Percentiles rank a stretch among this genome's conserved stretches.
Evolutionary conservation across 2,329 filamentous ascomycete genomes (phyloP).

Genomic region (Akanthomyces lecanii): DNA sequence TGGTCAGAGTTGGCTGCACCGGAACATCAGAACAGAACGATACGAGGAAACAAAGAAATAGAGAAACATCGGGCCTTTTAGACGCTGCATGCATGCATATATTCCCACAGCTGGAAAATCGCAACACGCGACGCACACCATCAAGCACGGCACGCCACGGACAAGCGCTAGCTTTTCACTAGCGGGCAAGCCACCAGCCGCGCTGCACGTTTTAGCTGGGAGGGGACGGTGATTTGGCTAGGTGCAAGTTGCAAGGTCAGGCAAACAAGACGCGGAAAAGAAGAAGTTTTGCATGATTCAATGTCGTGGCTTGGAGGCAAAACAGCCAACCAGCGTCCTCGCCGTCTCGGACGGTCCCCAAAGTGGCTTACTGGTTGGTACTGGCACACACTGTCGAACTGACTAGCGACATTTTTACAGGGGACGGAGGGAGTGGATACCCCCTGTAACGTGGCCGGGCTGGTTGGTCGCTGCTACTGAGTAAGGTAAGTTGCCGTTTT

Average conservation of each 20-base stretch:
- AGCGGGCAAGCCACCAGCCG: slow-evolving; percentile 6
- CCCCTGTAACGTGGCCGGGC: background rate
- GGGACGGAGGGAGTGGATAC: background rate
- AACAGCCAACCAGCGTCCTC: background rate
- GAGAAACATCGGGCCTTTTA: slow-evolving; percentile 3
- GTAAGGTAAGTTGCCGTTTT: background rate
- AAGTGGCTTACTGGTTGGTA: background rate
- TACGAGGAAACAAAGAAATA: background rate
- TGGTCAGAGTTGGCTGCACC: background rate
- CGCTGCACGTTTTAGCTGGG: background rate
- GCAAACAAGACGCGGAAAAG: too few species aligned
- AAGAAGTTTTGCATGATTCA: background rate
- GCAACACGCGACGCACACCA: background rate
- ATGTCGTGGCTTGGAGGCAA: background rate
- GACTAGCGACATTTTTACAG: slow-evolving; percentile 2
- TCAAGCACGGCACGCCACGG: background rate
- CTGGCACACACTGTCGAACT: background rate
- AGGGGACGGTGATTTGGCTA: background rate
- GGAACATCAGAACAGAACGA: background rate
- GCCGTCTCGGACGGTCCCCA: slow-evolving; percentile 15
- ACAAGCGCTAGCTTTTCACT: background rate
- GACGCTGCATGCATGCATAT: background rate
- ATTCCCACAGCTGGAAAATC: background rate
- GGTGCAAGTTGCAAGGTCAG: background rate
- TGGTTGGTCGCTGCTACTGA: background rate